These are phyloP conservation scores for Phellopilus nigrolimitatus DNA, from an alignment of 1,284 basidiomycete genomes.

Conservation along the genomic window DNA sequence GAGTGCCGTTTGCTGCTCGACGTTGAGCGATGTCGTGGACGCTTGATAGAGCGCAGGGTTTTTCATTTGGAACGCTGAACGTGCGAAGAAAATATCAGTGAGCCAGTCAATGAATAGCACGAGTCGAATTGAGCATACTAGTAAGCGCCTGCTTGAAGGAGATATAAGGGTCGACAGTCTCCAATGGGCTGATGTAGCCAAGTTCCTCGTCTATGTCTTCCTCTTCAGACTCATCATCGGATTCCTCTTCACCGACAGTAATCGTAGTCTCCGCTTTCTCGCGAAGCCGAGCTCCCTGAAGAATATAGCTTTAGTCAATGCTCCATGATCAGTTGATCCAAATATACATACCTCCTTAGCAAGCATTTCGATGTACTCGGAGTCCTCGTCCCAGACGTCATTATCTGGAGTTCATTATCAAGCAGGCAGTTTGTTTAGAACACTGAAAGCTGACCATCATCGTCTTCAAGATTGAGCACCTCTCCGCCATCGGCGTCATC, in stretches of 20 bases:
- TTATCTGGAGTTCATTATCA: constrained; percentile 21
- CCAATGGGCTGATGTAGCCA: constrained; percentile 74
- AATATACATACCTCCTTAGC: constrained; percentile 60
- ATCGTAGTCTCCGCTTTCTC: constrained; percentile 48
- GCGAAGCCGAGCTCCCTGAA: constrained; percentile 63
- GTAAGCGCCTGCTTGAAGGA: constrained; percentile 72
- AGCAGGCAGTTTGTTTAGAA: not conserved
- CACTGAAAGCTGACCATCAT: constrained; percentile 51
- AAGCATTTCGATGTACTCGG: constrained; percentile 75
- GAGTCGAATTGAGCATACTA: constrained; percentile 37
- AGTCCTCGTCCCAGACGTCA: constrained; percentile 77
- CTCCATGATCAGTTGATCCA: constrained; percentile 1
- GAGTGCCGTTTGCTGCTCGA: constrained; percentile 71
- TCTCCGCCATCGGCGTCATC: constrained; percentile 48
- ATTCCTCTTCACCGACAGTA: constrained; percentile 40
- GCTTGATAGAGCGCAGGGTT: constrained; percentile 62
- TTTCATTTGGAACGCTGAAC: constrained; percentile 66
- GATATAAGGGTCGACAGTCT: constrained; percentile 65
- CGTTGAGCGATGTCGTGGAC: constrained; percentile 60
- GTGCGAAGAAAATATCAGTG: not conserved
- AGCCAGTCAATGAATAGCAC: not conserved
- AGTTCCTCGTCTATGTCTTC: constrained; percentile 71
- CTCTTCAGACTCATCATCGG: constrained; percentile 42
- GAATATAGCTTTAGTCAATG: constrained; percentile 10
- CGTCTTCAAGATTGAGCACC: constrained; percentile 63